phyloP scores from a whole-genome alignment of 345 rosid species.

The Moricandia arvensis region DNA sequence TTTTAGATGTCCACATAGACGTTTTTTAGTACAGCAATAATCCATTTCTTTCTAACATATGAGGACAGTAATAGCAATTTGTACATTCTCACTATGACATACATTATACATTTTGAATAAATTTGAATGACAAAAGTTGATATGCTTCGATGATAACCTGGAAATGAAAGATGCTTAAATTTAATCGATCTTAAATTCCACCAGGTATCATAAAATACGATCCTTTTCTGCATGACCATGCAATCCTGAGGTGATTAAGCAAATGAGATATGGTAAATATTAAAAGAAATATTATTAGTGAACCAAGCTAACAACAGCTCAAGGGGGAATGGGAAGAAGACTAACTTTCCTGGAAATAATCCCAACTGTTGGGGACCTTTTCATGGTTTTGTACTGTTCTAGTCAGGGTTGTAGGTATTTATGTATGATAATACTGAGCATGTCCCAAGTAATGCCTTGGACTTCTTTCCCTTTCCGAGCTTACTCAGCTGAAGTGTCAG shows the following conservation, averaged over 20 bases:
- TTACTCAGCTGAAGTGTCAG: constrained; percentile 73
- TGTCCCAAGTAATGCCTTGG: constrained; percentile 90
- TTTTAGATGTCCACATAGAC: too few relatives aligned
- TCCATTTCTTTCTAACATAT: not conserved
- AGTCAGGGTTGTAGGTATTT: constrained; percentile 74
- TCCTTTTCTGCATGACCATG: constrained; percentile 53
- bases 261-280: not conserved
- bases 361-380: constrained; percentile 65
- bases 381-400: constrained; percentile 82
- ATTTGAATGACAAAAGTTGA: not conserved
- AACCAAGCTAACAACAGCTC: not conserved
- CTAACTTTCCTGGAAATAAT: constrained; percentile 55
- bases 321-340: not conserved
- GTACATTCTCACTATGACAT: not conserved
- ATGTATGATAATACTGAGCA: constrained; percentile 66
- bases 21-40: not conserved
- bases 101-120: not conserved
- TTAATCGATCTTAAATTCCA: constrained; percentile 67
- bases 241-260: constrained; percentile 46
- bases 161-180: constrained; percentile 70
- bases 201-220: constrained; percentile 54
- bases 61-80: not conserved
- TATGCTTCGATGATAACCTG: constrained; percentile 42
- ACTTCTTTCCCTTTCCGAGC: constrained; percentile 77
- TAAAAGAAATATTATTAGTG: not conserved